Evolutionary conservation across 441 rosid species (phyloP), one percentile per base, ranked within the genome.

Genomic region (Adansonia grandidieri): DNA sequence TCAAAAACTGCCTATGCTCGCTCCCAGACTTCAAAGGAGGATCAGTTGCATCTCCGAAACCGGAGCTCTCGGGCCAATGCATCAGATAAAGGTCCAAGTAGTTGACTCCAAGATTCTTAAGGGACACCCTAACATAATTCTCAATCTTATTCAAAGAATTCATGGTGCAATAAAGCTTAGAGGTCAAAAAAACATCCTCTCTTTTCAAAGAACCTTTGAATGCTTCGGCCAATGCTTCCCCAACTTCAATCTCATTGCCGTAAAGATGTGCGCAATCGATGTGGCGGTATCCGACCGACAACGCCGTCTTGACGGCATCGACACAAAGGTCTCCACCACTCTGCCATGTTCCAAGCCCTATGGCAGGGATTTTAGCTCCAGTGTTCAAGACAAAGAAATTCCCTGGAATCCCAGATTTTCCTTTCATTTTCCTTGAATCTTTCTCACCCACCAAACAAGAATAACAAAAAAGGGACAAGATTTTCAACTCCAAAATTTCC

Each of bases 291-390:
- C 92, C 92, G 20, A 86, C 86, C 2, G 84, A 80, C 75, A 89
- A 82, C 40, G 92, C 90, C 4, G 84, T 84, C 79, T 87, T 87
- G 9, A 89, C 83, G 1, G 92, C 90, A 28, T 85, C 86, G 42
- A 86, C 86, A 65, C 92, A 89, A 7, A 87, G 90, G 71, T 89
- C 90, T 14, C 92, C 92, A 11, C 88, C 92, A 74, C 78, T 89
- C 80, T 89, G 92, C 92, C 92, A 89, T 63, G 92, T 89, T 68
- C 92, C 92, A 42, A 89, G 78, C 47, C 92, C 92, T 73, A 89
- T 87, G 70, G 91, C 89, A 13, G 92, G 92, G 67, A 89, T 87
- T 84, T 78, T 86, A 48, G 90, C 88, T 22, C 90, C 92, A 0
- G 89, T 89, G 79, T 87, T 89, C 85, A 87, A 67, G 45, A 85